Evolutionary conservation across 768 basidiomycete genomes (phyloP).

Genomic region (Calocera cornea): DNA sequence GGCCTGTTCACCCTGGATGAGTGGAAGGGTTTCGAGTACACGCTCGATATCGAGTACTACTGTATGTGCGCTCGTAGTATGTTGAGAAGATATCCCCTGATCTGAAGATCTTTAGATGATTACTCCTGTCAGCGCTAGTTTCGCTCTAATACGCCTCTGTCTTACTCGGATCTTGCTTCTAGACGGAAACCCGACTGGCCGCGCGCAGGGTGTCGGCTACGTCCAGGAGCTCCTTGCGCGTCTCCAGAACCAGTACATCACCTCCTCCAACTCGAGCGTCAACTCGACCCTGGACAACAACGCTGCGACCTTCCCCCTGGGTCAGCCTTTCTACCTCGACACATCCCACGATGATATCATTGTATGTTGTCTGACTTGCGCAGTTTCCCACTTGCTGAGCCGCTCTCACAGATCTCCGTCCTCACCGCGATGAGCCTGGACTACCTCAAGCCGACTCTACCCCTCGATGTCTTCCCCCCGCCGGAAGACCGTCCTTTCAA

Average conservation of each 20-base stretch:
- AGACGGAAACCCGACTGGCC: neutral
- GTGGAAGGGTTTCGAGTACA: conserved; percentile 9
- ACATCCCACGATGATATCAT: conserved; percentile 5
- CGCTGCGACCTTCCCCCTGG: conserved; percentile 9
- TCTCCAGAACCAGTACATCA: conserved; percentile 6
- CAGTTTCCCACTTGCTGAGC: neutral
- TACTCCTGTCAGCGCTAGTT: neutral
- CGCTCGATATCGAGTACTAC: neutral
- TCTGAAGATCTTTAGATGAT: neutral
- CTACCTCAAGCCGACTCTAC: conserved; percentile 2
- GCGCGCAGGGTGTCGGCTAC: conserved; percentile 11
- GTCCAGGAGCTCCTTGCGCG: conserved; percentile 11
- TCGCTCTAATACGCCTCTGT: neutral
- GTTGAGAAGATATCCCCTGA: neutral
- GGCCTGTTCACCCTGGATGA: neutral
- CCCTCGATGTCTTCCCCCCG: neutral
- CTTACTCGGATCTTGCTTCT: neutral
- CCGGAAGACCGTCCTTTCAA: neutral
- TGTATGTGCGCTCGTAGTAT: neutral
- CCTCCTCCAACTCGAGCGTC: conserved; percentile 2
- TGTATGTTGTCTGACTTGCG: neutral
- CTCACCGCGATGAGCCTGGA: conserved; percentile 4
- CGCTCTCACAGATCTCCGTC: neutral
- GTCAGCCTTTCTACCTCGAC: conserved; percentile 5
- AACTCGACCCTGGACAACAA: conserved; percentile 12